Percentiles rank a stretch among this genome's conserved stretches.
Conservation (phyloP, 768 basidiomycete species). For the Melanogaster broomeanus region DNA sequence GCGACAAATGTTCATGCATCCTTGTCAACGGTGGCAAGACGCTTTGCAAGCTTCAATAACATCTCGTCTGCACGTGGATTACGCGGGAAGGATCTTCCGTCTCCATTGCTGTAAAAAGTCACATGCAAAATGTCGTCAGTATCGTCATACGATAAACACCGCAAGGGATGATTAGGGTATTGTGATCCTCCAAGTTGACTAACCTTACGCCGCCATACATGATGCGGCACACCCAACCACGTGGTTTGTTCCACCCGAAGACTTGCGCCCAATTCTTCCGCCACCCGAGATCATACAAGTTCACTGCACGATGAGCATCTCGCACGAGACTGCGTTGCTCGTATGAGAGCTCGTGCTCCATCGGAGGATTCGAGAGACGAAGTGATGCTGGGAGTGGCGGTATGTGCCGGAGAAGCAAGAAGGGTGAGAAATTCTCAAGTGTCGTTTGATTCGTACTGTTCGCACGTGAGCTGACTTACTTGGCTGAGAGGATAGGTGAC, state of each 20-base stretch:
- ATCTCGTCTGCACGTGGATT: constrained; percentile 69
- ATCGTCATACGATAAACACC: not conserved
- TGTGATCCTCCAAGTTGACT: constrained; percentile 25
- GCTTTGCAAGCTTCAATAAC: constrained; percentile 63
- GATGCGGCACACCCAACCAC: constrained; percentile 55
- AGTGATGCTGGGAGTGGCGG: constrained; percentile 53
- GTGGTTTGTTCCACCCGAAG: constrained; percentile 56
- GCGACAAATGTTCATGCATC: constrained; percentile 35
- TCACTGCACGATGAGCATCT: constrained; percentile 59
- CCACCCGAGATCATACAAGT: constrained; percentile 76
- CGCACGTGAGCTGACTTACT: not conserved
- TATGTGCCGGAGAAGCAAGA: constrained; percentile 68
- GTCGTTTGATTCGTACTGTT: constrained; percentile 86
- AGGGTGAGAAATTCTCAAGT: constrained; percentile 73
- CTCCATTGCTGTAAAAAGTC: constrained; percentile 51
- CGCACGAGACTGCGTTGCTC: constrained; percentile 65
- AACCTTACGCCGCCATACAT: constrained; percentile 67
- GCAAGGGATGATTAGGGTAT: not conserved
- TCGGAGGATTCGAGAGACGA: constrained; percentile 66
- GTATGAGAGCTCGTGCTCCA: constrained; percentile 70
- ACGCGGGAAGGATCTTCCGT: constrained; percentile 67
- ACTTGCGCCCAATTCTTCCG: constrained; percentile 68
- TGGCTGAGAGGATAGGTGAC: not conserved
- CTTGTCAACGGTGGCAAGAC: constrained; percentile 59
- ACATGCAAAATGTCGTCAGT: not conserved